These are phyloP conservation scores for Clohesyomyces aquaticus DNA, from an alignment of 495 filamentous ascomycete genomes.

Conservation along the genomic window DNA sequence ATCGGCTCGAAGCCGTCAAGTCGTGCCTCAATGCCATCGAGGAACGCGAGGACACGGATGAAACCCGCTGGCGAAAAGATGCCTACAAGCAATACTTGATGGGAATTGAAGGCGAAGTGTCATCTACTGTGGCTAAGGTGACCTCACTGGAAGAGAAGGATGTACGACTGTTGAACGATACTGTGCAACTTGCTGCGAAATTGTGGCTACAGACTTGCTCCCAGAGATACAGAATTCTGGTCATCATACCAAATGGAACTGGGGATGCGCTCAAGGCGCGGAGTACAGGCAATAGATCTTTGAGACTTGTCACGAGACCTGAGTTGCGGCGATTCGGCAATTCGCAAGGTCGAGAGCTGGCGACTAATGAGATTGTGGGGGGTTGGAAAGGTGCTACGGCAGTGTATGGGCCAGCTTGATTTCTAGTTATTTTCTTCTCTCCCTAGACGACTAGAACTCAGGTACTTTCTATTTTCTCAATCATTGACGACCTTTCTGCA, in stretches of 20 bases:
- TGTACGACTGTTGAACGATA: neutral
- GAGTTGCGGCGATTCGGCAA: conserved; percentile 7
- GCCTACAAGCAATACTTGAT: neutral
- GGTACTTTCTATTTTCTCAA: neutral
- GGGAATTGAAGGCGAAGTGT: neutral
- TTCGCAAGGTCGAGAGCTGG: neutral
- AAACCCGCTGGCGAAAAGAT: neutral
- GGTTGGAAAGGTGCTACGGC: conserved; percentile 4
- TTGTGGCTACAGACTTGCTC: conserved; percentile 18
- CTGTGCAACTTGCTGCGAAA: conserved; percentile 14
- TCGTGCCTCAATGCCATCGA: neutral
- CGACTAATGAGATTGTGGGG: neutral
- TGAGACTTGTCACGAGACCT: conserved; percentile 7
- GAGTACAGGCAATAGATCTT: neutral
- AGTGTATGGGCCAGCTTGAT: neutral
- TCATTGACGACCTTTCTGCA: neutral
- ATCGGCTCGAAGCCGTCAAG: conserved; percentile 7
- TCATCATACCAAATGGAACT: conserved; percentile 3
- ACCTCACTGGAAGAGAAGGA: neutral
- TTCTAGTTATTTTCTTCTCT: neutral
- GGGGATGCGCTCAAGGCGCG: neutral
- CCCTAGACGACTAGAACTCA: neutral
- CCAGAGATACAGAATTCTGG: conserved; percentile 13
- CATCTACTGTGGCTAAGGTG: neutral
- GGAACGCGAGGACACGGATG: neutral